A percentile compares a stretch with the other conserved stretches of the same genome.
These are phyloP conservation scores for Boletus rubroflammeus DNA, from an alignment of 768 basidiomycete species.

Conservation along the genomic window DNA sequence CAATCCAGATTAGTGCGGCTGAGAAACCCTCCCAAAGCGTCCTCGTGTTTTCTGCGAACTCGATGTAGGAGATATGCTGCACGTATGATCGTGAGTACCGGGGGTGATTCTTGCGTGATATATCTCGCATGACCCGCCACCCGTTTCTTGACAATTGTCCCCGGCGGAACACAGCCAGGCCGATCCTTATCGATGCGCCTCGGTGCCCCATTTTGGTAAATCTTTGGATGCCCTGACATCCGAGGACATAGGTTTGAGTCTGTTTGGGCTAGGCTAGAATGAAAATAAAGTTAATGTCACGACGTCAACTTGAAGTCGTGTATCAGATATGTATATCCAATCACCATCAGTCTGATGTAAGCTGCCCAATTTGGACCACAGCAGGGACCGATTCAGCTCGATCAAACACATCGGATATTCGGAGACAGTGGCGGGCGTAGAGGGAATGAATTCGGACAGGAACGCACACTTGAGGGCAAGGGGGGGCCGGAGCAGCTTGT, in stretches of 20 bases:
- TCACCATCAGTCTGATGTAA: conserved; percentile 13
- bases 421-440: background rate
- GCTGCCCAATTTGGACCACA: conserved; percentile 2
- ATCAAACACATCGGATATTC: conserved; percentile 21
- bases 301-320: conserved; percentile 11
- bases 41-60: conserved; percentile 5
- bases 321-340: conserved; percentile 6
- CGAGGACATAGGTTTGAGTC: conserved; percentile 17
- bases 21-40: conserved; percentile 18
- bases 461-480: background rate
- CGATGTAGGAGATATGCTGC: conserved; percentile 8
- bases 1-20: conserved; percentile 25
- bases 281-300: conserved; percentile 19
- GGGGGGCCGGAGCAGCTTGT: background rate
- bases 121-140: conserved; percentile 15
- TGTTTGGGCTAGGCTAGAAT: conserved; percentile 1
- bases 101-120: conserved; percentile 15
- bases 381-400: conserved; percentile 9
- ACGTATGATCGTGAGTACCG: conserved; percentile 24
- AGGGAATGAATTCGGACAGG: background rate
- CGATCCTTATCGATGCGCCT: conserved; percentile 32
- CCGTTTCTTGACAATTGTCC: conserved; percentile 8
- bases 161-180: conserved; percentile 8
- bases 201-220: conserved; percentile 17
- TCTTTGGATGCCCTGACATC: conserved; percentile 3